These are phyloP conservation scores for Xylariaceae sp. DNA, from an alignment of 2,329 filamentous ascomycete genomes.

Conservation along the genomic window DNA sequence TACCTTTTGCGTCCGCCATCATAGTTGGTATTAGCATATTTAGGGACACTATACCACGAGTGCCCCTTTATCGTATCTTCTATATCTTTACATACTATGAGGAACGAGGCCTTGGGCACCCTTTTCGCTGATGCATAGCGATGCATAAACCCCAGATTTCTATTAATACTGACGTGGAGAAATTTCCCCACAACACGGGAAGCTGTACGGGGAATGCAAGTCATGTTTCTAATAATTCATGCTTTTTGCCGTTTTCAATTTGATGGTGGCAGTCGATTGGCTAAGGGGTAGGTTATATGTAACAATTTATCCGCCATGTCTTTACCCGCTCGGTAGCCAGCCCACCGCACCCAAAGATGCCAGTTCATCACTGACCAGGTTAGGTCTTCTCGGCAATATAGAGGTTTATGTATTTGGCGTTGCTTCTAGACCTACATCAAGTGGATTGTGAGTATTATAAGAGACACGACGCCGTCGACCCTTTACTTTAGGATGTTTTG, in stretches of 20 bases:
- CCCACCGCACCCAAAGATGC: conserved; percentile 18
- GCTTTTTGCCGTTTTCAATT: conserved; percentile 12
- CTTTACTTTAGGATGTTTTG: conserved; percentile 1
- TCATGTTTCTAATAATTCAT: neutral
- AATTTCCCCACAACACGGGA: neutral
- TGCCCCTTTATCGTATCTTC: neutral
- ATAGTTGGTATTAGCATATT: neutral
- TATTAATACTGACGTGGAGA: neutral
- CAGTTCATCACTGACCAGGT: conserved; percentile 19
- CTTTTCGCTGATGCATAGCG: neutral
- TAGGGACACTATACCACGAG: neutral
- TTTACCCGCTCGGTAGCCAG: conserved; percentile 27
- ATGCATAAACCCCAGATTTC: neutral
- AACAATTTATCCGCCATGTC: conserved; percentile 16
- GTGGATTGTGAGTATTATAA: conserved; percentile 7
- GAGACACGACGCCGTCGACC: conserved; percentile 1
- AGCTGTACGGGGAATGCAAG: neutral
- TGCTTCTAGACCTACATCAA: conserved; percentile 6
- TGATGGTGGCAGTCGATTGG: conserved; percentile 7
- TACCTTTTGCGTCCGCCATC: neutral
- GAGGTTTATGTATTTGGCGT: conserved; percentile 1
- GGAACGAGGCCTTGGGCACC: neutral
- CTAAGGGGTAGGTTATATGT: neutral
- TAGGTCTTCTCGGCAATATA: conserved; percentile 4
- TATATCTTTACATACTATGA: neutral